Evolutionary conservation across 2,329 filamentous ascomycete species (phyloP), one percentile per base, ranked within the genome.

Genomic region (Coniochaeta sp.): DNA sequence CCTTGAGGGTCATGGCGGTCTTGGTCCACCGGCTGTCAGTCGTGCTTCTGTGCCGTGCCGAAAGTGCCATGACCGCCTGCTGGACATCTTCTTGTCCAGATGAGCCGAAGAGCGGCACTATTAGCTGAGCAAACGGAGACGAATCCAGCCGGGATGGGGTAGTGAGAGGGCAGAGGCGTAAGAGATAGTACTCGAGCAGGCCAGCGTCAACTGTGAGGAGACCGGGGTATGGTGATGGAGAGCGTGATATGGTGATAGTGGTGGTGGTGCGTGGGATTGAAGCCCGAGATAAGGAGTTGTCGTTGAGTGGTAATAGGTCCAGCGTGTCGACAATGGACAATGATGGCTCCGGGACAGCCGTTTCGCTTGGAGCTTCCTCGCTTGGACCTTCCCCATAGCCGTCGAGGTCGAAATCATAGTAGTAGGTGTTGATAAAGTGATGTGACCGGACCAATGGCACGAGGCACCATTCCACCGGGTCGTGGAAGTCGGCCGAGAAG

Each of bases 1-100:
- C 71, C 55, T 76, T 75, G 6, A 75, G 65, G 4, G 58, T 55
- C 54, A 64, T 59, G 4, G 63, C 63, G 7, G 47, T 63, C 12
- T 61, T 58, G 24, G n/a, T 40, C 60, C 60, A 64, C 14, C 38
- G 36, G 1, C 5, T 34, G 38, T 64, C 60, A 26, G 40, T 40
- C n/a, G 47, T 61, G 32, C 62, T 61, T 3, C 62, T 32, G 44
- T 64, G 63, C 14, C 63, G 55, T 7, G 63, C 63, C 1, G 63
- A 61, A 8, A 64, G 59, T 9, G 63, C 63, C 17, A 64, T 59
- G 28, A 64, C 28, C 2, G 63, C 54, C 3, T 60, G 44, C 38
- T 60, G 40, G 12, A 62, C 62, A 47, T 62, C 62, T 47, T 62
- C 58, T 22, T 61, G 59, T 14, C 55, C 58, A 10, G 63, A 47